Conservation (phyloP, 179 eudicot species). For the Spergularia azorica region DNA sequence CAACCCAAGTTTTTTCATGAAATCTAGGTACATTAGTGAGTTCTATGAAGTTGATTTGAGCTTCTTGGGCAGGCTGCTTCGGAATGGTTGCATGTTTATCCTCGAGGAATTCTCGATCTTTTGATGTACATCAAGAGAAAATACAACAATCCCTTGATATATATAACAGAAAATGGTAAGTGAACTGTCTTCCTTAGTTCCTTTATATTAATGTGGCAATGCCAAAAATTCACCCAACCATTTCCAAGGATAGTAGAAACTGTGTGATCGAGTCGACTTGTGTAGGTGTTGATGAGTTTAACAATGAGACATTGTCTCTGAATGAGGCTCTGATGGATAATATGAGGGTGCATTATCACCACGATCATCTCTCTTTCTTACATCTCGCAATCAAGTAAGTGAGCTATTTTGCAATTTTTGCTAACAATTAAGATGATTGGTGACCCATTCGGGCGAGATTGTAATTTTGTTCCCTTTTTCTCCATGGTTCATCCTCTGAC, state of each 20-base stretch:
- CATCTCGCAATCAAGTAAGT: constrained; percentile 34
- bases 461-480: too few relatives aligned
- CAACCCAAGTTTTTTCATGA: too few relatives aligned
- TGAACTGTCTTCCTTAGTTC: not conserved
- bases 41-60: too few relatives aligned
- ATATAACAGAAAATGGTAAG: constrained; percentile 57
- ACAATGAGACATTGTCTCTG: constrained; percentile 32
- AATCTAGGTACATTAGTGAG: too few relatives aligned
- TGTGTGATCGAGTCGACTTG: not conserved
- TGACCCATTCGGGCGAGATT: too few relatives aligned
- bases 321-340: constrained; percentile 5
- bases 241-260: too few relatives aligned
- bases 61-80: constrained; percentile 39
- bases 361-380: constrained; percentile 36
- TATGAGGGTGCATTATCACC: constrained; percentile 31
- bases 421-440: too few relatives aligned
- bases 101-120: constrained; percentile 45
- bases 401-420: not conserved
- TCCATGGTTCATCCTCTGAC: too few relatives aligned
- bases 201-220: too few relatives aligned
- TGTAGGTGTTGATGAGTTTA: constrained; percentile 33
- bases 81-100: constrained; percentile 38
- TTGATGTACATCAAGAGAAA: constrained; percentile 36
- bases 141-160: constrained; percentile 49
- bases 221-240: too few relatives aligned